Conservation (phyloP, 179 eudicot genomes). For the Heliamphora pulchella region DNA sequence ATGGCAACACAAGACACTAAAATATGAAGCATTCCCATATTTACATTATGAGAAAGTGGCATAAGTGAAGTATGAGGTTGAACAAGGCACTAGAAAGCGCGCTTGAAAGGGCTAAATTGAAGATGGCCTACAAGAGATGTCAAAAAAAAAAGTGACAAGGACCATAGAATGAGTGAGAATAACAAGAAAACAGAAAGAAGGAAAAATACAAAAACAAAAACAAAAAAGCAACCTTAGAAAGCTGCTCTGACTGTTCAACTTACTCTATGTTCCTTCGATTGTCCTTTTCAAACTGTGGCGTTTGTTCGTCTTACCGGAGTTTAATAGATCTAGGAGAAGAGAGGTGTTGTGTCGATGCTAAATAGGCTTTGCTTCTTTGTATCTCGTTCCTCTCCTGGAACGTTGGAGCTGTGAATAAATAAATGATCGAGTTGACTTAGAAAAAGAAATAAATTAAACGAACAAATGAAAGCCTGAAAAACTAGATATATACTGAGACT, state of each 20-base stretch:
- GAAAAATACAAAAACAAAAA: not conserved
- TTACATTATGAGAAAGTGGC: conserved; percentile 25
- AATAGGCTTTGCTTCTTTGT: conserved; percentile 44
- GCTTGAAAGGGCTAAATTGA: not conserved
- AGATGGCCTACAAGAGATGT: conserved; percentile 6
- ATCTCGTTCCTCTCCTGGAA: conserved; percentile 50
- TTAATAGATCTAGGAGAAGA: not conserved
- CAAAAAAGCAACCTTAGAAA: conserved; percentile 2
- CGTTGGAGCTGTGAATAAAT: conserved; percentile 50
- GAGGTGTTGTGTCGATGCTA: conserved; percentile 13
- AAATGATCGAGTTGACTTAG: not conserved
- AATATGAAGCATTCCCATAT: conserved; percentile 27
- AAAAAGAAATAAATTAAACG: not conserved
- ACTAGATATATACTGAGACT: not conserved
- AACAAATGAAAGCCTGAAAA: not conserved
- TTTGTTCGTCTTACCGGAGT: conserved; percentile 14
- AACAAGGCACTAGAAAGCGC: conserved; percentile 11
- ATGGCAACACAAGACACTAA: conserved; percentile 10
- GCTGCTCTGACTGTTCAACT: conserved; percentile 12
- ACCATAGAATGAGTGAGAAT: not conserved
- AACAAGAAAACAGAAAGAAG: not conserved
- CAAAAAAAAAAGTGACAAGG: not conserved
- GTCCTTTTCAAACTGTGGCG: conserved; percentile 14
- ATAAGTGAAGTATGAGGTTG: conserved; percentile 13
- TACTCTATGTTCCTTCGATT: conserved; percentile 9